Evolutionary conservation across 1,284 basidiomycete species (phyloP), one percentile per base, ranked within the genome.

Genomic region (Ganoderma lingzhi): DNA sequence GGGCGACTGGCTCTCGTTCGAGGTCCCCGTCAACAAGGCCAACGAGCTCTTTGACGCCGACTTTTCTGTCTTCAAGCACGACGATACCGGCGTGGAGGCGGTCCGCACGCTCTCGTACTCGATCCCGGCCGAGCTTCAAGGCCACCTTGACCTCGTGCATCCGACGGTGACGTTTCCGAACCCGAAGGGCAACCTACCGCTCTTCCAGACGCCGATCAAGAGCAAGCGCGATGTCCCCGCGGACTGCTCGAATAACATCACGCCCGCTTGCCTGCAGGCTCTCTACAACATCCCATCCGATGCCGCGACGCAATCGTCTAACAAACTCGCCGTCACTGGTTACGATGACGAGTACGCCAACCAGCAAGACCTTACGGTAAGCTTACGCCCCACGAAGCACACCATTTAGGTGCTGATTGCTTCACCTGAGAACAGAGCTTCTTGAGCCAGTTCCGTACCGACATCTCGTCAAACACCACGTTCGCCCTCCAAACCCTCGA

Each of bases 271-370:
- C 74, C 76, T 91, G 66, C 78, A 84, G 66, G 81, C 81, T 3
- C 71, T 90, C 44, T 91, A 90, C 77, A 86, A 85, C 15, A 80
- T 80, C 19, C 74, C 74, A 6, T 88, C 88, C 68, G 82, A 83
- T 0, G 84, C 85, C 5, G 75, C 77, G 4, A 80, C 85, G 3
- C 81, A 84, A 6, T 77, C 73, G 23, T 79, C 73, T 28, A 90
- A 88, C 76, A 84, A 79, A 51, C 81, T 90, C 48, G 88, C 86
- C 60, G 83, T 90, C 64, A 84, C 84, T 30, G 88, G 88, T 12
- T 90, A 87, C 73, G 82, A 89, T 19, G 76, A 83, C 4, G 80
- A 88, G 72, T 89, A 80, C 73, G 88, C 86, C 5, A 87, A 84
- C 76, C 74, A 78, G 60, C 81, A 81, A 17, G 87, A 88, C 76